phyloP scores from a whole-genome alignment of 2,329 filamentous ascomycete genomes.

The Penicillium sp. region DNA sequence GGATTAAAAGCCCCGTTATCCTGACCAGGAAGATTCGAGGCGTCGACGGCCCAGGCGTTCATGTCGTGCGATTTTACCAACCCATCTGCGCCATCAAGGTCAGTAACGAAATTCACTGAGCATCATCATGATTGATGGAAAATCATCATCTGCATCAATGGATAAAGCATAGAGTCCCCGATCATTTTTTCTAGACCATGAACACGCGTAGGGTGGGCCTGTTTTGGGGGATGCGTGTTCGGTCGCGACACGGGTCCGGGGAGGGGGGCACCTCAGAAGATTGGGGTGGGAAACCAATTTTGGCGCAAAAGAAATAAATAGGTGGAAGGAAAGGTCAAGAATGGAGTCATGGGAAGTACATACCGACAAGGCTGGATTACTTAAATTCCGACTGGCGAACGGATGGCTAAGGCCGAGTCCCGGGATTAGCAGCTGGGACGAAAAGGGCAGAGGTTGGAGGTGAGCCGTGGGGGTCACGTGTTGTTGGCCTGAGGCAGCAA shows the following conservation, averaged over 20 bases:
- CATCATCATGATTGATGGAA: conserved; percentile 24
- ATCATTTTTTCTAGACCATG: conserved; percentile 4
- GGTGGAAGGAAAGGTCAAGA: not conserved
- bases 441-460: conserved; percentile 32
- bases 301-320: not conserved
- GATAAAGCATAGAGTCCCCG: not conserved
- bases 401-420: conserved; percentile 38
- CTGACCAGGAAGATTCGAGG: conserved; percentile 48
- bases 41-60: conserved; percentile 53
- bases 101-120: conserved; percentile 11
- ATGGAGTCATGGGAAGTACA: conserved; percentile 27
- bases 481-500: conserved; percentile 21
- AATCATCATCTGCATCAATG: conserved; percentile 20
- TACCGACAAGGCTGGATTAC: conserved; percentile 45
- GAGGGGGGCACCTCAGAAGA: not conserved
- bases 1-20: conserved; percentile 51
- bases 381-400: conserved; percentile 40
- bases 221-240: conserved; percentile 23
- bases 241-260: conserved; percentile 23
- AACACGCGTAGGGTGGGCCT: conserved; percentile 21
- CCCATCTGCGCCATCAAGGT: conserved; percentile 43
- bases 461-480: conserved; percentile 25
- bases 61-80: conserved; percentile 49
- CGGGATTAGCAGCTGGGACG: conserved; percentile 32
- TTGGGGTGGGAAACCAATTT: not conserved